Evolutionary conservation across 495 filamentous ascomycete genomes (phyloP).

Genomic region (Penicillium verhagenii): DNA sequence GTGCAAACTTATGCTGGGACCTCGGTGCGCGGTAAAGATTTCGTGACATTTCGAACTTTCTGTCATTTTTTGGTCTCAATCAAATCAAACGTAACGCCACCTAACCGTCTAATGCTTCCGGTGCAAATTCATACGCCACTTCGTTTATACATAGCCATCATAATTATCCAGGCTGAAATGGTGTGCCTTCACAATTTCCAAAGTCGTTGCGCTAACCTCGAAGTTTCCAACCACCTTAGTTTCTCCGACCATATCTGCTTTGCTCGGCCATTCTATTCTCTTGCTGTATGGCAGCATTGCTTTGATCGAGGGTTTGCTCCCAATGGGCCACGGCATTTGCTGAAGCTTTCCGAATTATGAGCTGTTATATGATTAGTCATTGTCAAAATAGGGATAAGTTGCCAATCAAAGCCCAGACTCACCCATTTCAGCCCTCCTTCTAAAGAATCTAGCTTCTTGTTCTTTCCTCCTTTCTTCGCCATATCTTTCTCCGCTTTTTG

Average conservation of each 20-base stretch:
- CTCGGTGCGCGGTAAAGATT: no score
- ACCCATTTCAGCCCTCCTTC: constrained; percentile 5
- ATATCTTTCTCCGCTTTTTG: constrained; percentile 1
- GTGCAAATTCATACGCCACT: no score
- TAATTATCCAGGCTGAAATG: no score
- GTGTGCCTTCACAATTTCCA: no score
- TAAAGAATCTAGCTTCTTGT: not conserved
- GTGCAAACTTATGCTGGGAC: no score
- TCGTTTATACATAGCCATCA: no score
- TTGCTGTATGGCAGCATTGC: not conserved
- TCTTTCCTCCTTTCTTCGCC: not conserved
- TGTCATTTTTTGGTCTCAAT: no score
- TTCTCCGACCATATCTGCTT: not conserved
- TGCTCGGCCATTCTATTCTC: not conserved
- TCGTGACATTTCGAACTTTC: no score
- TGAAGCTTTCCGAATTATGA: not conserved
- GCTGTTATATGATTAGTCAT: not conserved
- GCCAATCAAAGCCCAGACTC: not conserved
- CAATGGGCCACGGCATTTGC: constrained; percentile 1
- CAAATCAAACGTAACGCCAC: no score
- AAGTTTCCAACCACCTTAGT: not conserved
- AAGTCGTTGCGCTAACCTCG: no score
- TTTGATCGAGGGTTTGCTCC: not conserved
- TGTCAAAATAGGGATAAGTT: not conserved
- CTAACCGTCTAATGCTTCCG: no score